Conservation (phyloP, 1,284 basidiomycete genomes). For the Sphaerobolus stellatus region DNA sequence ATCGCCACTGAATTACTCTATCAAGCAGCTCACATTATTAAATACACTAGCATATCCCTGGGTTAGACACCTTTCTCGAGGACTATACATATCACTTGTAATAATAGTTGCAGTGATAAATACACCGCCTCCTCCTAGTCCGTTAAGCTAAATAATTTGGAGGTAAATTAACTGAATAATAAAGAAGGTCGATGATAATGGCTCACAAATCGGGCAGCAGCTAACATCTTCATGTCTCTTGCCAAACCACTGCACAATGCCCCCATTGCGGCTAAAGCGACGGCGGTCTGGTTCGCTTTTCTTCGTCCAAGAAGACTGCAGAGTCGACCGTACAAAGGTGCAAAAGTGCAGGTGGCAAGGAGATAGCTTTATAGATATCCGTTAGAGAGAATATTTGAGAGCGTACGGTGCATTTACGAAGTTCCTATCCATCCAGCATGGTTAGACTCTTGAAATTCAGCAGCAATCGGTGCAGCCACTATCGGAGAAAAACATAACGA, state of each 20-base stretch:
- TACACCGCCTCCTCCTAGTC: constrained; percentile 78
- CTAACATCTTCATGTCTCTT: constrained; percentile 70
- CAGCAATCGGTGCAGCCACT: too few relatives aligned
- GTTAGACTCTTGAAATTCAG: too few relatives aligned
- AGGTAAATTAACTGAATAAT: constrained; percentile 9
- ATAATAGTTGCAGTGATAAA: constrained; percentile 71
- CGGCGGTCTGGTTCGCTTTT: constrained; percentile 66
- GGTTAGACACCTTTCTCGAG: constrained; percentile 69
- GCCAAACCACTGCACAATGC: constrained; percentile 75
- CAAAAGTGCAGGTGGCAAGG: constrained; percentile 77
- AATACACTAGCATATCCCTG: constrained; percentile 73
- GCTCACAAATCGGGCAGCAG: constrained; percentile 72
- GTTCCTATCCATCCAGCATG: too few relatives aligned
- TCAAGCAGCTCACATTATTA: constrained; percentile 54
- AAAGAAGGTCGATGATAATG: constrained; percentile 12
- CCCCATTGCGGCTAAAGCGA: constrained; percentile 66
- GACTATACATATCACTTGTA: constrained; percentile 74
- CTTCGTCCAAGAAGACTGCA: constrained; percentile 78
- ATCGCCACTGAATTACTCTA: constrained; percentile 5
- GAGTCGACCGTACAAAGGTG: constrained; percentile 78
- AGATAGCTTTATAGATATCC: constrained; percentile 58
- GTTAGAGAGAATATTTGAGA: too few relatives aligned
- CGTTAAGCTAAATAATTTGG: constrained; percentile 50
- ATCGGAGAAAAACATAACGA: too few relatives aligned
- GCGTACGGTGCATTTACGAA: too few relatives aligned